phyloP scores from a whole-genome alignment of 2,329 filamentous ascomycete species.

The Metarhizium rileyi region DNA sequence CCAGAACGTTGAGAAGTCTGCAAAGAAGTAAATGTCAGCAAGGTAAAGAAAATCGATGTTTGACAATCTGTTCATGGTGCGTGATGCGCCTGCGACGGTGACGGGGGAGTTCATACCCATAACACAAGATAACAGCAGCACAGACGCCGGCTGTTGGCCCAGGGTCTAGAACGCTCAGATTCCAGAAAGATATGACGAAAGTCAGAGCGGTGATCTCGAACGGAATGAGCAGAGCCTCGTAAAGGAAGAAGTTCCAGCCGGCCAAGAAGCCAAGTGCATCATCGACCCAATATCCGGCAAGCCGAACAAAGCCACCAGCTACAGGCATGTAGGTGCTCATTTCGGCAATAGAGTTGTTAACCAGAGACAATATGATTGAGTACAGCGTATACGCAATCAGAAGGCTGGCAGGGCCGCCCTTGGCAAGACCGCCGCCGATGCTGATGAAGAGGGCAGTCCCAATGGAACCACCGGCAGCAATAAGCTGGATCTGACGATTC shows the following conservation, averaged over 20 bases:
- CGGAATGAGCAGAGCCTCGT: slow-evolving; percentile 29
- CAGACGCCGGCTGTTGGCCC: slow-evolving; percentile 47
- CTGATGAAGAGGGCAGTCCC: slow-evolving; percentile 49
- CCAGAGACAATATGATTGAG: slow-evolving; percentile 41
- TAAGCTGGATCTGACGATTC: slow-evolving; percentile 47
- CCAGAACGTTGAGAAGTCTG: slow-evolving; percentile 31
- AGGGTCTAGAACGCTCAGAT: slow-evolving; percentile 40
- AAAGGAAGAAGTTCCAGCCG: slow-evolving; percentile 32
- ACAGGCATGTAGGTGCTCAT: slow-evolving; percentile 56
- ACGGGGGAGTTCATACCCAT: slow-evolving; percentile 34
- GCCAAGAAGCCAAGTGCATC: slow-evolving; percentile 47
- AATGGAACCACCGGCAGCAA: slow-evolving; percentile 47
- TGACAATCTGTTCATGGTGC: no score
- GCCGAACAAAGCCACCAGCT: slow-evolving; percentile 50
- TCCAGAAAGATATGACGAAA: slow-evolving; percentile 29
- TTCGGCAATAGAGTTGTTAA: slow-evolving; percentile 56
- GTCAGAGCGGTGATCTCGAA: slow-evolving; percentile 31
- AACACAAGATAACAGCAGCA: slow-evolving; percentile 34
- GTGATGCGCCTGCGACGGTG: slow-evolving; percentile 1
- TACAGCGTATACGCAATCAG: slow-evolving; percentile 50
- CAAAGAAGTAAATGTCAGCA: slow-evolving; percentile 1
- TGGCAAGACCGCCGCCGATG: slow-evolving; percentile 44
- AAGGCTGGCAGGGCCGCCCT: slow-evolving; percentile 35
- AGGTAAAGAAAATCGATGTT: no score
- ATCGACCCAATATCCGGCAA: slow-evolving; percentile 55